phyloP scores from a whole-genome alignment of 1,139 yeast genomes.

The Pneumocystis carinii region DNA sequence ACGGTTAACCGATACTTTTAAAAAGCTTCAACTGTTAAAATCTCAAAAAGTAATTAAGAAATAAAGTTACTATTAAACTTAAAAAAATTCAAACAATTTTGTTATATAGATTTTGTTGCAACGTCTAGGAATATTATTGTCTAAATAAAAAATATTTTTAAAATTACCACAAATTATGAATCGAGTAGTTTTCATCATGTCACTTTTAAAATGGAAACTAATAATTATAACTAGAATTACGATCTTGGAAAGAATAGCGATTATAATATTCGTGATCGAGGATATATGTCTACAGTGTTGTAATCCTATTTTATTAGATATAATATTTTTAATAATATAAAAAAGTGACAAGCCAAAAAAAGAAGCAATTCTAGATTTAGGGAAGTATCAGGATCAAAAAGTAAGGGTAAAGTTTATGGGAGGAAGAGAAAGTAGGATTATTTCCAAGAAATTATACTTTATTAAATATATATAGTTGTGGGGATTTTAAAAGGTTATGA shows the following conservation, averaged over 20 bases:
- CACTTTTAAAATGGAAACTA: neutral
- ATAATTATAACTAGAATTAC: neutral
- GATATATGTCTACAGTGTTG: neutral
- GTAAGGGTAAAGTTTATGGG: constrained; percentile 73
- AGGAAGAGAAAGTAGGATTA: constrained; percentile 43
- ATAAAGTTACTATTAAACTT: neutral
- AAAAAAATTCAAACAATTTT: neutral
- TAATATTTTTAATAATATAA: constrained; percentile 17
- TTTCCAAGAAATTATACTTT: neutral
- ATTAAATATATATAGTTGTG: constrained; percentile 29
- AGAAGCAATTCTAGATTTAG: constrained; percentile 76
- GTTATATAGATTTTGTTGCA: neutral
- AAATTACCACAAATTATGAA: neutral
- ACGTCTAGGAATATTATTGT: neutral
- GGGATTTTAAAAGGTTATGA: constrained; percentile 82
- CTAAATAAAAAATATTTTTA: neutral
- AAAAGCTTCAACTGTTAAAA: neutral
- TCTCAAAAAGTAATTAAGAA: neutral
- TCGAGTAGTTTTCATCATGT: neutral
- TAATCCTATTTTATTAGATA: neutral
- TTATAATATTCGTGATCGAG: neutral
- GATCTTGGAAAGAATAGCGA: neutral
- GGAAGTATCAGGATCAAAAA: constrained; percentile 57
- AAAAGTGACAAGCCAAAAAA: constrained; percentile 30
- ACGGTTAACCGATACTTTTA: neutral